A percentile compares a stretch with the other conserved stretches of the same genome.
phyloP scores from a whole-genome alignment of 371 early-diverging fungal species.

The Actinomortierella wolfii region DNA sequence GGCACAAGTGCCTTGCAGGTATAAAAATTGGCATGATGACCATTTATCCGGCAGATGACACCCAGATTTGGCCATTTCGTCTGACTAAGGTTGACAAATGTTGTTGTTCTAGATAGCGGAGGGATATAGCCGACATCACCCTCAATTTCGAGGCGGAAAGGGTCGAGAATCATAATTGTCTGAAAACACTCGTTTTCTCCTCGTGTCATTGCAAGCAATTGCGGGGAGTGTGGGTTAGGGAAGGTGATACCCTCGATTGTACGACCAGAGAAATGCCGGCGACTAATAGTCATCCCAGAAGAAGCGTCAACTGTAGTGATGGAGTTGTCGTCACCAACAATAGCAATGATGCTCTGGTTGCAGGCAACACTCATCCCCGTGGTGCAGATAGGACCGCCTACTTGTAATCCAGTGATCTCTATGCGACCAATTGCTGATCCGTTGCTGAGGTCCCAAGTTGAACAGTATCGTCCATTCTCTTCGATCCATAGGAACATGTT shows the following conservation, averaged over 20 bases:
- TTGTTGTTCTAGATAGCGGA: no score
- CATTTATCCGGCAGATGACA: no score
- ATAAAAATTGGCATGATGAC: no score
- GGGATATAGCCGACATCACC: no score
- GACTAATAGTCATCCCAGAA: slow-evolving; percentile 23
- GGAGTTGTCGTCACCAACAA: slow-evolving; percentile 38
- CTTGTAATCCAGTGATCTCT: no score
- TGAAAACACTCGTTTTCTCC: no score
- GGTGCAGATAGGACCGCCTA: no score
- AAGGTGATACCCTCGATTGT: slow-evolving; percentile 38
- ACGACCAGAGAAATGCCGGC: background rate
- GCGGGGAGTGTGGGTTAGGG: background rate
- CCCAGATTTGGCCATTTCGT: no score
- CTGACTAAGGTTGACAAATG: no score
- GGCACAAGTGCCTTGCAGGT: no score
- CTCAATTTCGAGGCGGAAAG: slow-evolving; percentile 15
- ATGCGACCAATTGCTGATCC: slow-evolving; percentile 14
- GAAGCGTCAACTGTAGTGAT: slow-evolving; percentile 38
- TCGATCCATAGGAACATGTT: slow-evolving; percentile 45
- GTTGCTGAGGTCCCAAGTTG: slow-evolving; percentile 37
- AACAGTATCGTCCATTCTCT: slow-evolving; percentile 38
- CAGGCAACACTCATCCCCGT: no score
- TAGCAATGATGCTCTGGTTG: slow-evolving; percentile 12
- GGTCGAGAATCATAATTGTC: slow-evolving; percentile 21
- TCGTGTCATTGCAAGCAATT: no score